These are phyloP conservation scores for Colletotrichum tamarilloi DNA, from an alignment of 2,329 filamentous ascomycete species.

Conservation along the genomic window DNA sequence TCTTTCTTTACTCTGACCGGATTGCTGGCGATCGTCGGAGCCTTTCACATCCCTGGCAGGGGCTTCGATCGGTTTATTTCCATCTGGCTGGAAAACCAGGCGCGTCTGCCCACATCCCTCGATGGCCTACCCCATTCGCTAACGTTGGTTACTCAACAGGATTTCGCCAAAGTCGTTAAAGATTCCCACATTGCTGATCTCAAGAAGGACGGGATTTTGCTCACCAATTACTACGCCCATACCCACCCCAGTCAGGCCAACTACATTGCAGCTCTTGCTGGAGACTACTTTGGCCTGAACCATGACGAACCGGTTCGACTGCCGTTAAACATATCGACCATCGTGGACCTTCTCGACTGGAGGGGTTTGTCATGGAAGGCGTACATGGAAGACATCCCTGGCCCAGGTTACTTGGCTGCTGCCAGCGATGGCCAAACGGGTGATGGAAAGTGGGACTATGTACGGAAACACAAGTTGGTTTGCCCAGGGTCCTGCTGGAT, in stretches of 20 bases:
- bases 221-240: slow-evolving; percentile 58
- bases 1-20: slow-evolving; percentile 1
- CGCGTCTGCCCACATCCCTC: slow-evolving; percentile 35
- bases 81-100: slow-evolving; percentile 58
- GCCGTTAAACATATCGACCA: slow-evolving; percentile 52
- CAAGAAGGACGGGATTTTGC: slow-evolving; percentile 54
- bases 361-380: slow-evolving; percentile 46
- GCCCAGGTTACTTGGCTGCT: slow-evolving; percentile 54
- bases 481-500: neutral
- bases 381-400: slow-evolving; percentile 48
- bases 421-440: slow-evolving; percentile 49
- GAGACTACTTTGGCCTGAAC: slow-evolving; percentile 61
- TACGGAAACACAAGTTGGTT: slow-evolving; percentile 38
- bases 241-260: slow-evolving; percentile 60
- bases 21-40: slow-evolving; percentile 17
- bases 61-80: slow-evolving; percentile 56
- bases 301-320: slow-evolving; percentile 57
- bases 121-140: slow-evolving; percentile 24
- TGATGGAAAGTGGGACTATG: slow-evolving; percentile 43
- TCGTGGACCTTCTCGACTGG: slow-evolving; percentile 48
- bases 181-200: slow-evolving; percentile 54
- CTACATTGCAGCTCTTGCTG: slow-evolving; percentile 57
- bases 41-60: slow-evolving; percentile 44
- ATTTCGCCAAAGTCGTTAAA: slow-evolving; percentile 53
- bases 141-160: slow-evolving; percentile 44